Percentiles rank a stretch among this genome's conserved stretches.
Evolutionary conservation across 257 asterid genomes (phyloP).

Genomic region (Solanum neorickii): DNA sequence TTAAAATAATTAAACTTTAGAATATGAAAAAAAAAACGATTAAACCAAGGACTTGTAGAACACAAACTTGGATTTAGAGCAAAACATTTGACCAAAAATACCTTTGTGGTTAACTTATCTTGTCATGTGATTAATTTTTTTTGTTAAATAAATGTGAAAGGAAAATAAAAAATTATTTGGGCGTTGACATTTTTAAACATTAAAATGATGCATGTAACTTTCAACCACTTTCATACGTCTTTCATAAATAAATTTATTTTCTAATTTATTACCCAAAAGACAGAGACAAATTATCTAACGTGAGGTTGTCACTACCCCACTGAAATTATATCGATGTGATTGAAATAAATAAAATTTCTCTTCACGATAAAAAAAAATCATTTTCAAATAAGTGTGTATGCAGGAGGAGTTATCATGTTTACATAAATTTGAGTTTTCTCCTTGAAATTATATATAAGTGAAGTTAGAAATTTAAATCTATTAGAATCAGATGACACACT

Average conservation of each 20-base stretch:
- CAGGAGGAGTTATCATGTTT: accelerated
- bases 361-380: accelerated
- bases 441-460: too few relatives aligned
- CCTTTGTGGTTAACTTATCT: neutral
- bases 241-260: neutral
- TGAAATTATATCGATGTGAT: neutral
- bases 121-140: neutral
- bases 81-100: neutral
- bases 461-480: too few relatives aligned
- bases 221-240: neutral
- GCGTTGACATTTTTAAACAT: neutral
- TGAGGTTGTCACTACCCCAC: neutral
- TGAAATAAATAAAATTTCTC: neutral
- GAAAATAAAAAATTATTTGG: neutral
- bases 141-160: neutral
- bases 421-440: too few relatives aligned
- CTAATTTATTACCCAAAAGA: neutral
- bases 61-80: neutral
- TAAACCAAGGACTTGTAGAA: neutral
- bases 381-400: too few relatives aligned
- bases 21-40: too few relatives aligned
- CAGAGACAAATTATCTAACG: neutral
- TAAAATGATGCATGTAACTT: neutral
- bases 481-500: too few relatives aligned
- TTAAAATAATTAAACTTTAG: too few relatives aligned